Percentiles rank a stretch among this genome's conserved stretches.
Evolutionary conservation across 306 rosid species (phyloP).

Genomic region (Neltuma alba): DNA sequence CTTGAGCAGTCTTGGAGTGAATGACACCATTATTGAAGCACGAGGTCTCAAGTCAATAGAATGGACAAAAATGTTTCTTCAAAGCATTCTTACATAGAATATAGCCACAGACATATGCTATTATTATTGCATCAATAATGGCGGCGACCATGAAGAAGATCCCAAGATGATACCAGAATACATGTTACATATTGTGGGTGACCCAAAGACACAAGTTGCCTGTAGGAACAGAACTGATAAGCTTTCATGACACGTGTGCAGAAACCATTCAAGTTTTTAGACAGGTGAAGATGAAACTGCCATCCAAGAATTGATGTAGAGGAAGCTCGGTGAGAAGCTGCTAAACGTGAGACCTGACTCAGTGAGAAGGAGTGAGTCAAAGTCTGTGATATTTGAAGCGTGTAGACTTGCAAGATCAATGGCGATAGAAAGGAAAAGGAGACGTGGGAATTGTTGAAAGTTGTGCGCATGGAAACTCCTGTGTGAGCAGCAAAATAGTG

Average conservation of each 20-base stretch:
- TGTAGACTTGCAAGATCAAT: conserved; percentile 9
- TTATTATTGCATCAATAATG: not conserved
- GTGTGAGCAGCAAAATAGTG: conserved; percentile 13
- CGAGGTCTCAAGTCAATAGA: conserved; percentile 6
- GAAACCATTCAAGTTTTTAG: not conserved
- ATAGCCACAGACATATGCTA: conserved; percentile 1
- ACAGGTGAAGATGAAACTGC: not conserved
- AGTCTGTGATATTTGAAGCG: conserved; percentile 5
- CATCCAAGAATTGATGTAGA: not conserved
- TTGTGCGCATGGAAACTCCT: conserved; percentile 21
- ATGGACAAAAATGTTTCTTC: not conserved
- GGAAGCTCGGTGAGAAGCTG: not conserved
- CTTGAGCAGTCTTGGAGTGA: not conserved
- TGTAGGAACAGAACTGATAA: not conserved
- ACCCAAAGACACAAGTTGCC: conserved; percentile 8
- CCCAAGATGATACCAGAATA: not conserved
- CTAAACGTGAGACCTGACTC: not conserved
- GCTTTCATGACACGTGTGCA: not conserved
- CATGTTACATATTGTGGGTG: conserved; percentile 14
- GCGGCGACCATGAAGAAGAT: not conserved
- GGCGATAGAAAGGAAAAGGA: not conserved
- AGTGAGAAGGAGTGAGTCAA: not conserved
- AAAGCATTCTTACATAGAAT: conserved; percentile 26
- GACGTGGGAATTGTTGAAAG: conserved; percentile 12
- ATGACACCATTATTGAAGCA: not conserved